Evolutionary conservation across 495 filamentous ascomycete species (phyloP), one percentile per base, ranked within the genome.

Genomic region (Aspergillus nanangensis): DNA sequence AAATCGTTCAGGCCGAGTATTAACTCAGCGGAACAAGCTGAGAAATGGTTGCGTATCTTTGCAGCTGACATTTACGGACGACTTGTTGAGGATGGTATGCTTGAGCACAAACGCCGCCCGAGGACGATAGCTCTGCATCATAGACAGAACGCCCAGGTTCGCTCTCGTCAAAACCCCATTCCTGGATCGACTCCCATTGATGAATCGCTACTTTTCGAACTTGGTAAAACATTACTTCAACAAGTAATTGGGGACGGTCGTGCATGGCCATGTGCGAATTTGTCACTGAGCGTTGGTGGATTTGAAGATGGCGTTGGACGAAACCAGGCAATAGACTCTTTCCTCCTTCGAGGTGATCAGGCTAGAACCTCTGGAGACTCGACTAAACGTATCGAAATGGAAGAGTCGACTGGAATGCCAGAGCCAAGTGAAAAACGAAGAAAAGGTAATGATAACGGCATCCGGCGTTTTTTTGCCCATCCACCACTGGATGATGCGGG

Each of bases 1-100:
- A 98, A 98, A 58, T 93, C 90, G 0, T 98, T 98, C 53, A 78
- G 90, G 5, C 93, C 93, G 1, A 82, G 74, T 48, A 88, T 98
- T 57, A 87, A 81, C 52, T 80, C 71, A 11, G 62, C 77, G n/a
- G 90, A 93, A 19, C 88, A 95, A 62, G 94, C 83, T 2, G 72
- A 79, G 5, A 85, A 82, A 55, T 98, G 93, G 93, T 70, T 98
- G 36, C 75, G 82, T 13, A 96, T 98, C 44, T 96, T 98, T 63
- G 84, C 82, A 11, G 89, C 90, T 1, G 93, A 98, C 59, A 95
- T 98, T 41, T 92, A 86, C 67, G 83, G 84, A 17, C 81, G 93
- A 37, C 74, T 96, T 22, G 85, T 95, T 5, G 91, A 97, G 52
- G 93, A 96, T 64, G 92, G 91, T 27, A 83, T 95, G 13, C 69